Base-by-base conservation (phyloP, 371 early-diverging fungal species). In the Synchytrium microbalum region DNA sequence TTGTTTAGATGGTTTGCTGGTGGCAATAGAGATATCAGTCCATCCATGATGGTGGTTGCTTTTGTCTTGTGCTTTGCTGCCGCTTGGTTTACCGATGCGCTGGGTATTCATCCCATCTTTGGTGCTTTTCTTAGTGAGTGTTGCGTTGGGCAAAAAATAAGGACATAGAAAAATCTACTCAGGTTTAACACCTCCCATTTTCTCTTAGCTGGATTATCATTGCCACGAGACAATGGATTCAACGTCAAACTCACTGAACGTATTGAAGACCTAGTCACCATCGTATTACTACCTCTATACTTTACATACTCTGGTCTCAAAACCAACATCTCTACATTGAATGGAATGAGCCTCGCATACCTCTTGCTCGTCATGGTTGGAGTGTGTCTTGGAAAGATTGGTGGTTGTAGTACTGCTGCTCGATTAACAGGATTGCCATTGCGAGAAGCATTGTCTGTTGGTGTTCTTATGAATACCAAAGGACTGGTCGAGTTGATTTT, bases 401-500 rank as follows among this genome's bases (percentile, higher is more conserved):
- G 84, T 16, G 93, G 95, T 2, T 92, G 93, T 66, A 81, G 89
- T 0, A 25, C 73, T 1, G 87, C 92, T 0, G 90, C 94, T 0
- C 78, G 78, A 58, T n/a, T 83, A 2, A 75, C 75, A 32, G 88
- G 87, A 29, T 79, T 91, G 66, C 79, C 78, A 14, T 84, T 84
- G 82, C 82, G 95, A 46, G 95, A 96, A 72, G 88, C 92, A 0
- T 74, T 88, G 5, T 81, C 94, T 0, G 83, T 95, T 33, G 97
- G 96, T 1, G 74, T 93, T 56, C 75, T 96, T 57, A 96, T 96
- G 97, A 93, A 90, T 76, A 91, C 92, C 69, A 96, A 95, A 79
- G 96, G 92, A 75, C 77, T 96, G 53, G 93, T 96, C 8, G 95
- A 95, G 72, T 76, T 96, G 2, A 92, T 96, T 63, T 93, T 93